Base-by-base conservation (phyloP, 2,329 filamentous ascomycete species). In the Trichoderma sp. region DNA sequence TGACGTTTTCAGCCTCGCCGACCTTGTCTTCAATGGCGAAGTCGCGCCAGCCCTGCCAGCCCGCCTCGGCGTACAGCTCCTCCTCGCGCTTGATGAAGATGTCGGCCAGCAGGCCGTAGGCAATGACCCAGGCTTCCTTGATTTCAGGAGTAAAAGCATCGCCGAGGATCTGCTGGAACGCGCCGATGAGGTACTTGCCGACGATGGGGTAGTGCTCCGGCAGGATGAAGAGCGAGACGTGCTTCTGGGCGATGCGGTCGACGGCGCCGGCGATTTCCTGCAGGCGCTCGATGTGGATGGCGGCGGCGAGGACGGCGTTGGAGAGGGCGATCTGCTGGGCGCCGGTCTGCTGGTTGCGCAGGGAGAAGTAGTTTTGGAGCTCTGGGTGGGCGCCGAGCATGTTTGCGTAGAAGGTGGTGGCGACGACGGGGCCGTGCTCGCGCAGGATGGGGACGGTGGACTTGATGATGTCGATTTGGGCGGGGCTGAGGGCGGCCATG, bases 221-320 rank as follows among this genome's bases (percentile, higher is more conserved):
- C 71, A 83, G 81, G 75, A 94, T 86, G 76, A 87, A 88, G 29
- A 94, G 84, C 2, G 87, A 91, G 29, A 85, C 90, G 76, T 94
- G 92, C 81, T 93, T 94, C 76, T 93, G 88, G 70, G 89, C 90
- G 72, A 94, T 93, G 74, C 89, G 86, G 78, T 92, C 89, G 13
- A 87, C 82, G 47, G 81, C 81, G 31, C 86, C 83, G 14, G 77
- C 77, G 2, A 94, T 83, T 19, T 82, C 86, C 60, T 83, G 85
- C 0, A 92, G 84, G 75, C 92, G 85, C 78, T 93, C 90, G 75
- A 94, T 91, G 78, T 93, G 85, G 49, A 83, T 81, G 57, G 92
- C 92, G 75, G 93, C 94, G 63, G 90, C 89, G 73, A 91, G 87
- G 5, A 94, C 86, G 0, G 91, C 84, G 55, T 82, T 84, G 7